Percentiles rank a stretch among this genome's conserved stretches.
These are phyloP conservation scores for Paecilomyces sp. DNA, from an alignment of 2,329 filamentous ascomycete species.

Conservation along the genomic window DNA sequence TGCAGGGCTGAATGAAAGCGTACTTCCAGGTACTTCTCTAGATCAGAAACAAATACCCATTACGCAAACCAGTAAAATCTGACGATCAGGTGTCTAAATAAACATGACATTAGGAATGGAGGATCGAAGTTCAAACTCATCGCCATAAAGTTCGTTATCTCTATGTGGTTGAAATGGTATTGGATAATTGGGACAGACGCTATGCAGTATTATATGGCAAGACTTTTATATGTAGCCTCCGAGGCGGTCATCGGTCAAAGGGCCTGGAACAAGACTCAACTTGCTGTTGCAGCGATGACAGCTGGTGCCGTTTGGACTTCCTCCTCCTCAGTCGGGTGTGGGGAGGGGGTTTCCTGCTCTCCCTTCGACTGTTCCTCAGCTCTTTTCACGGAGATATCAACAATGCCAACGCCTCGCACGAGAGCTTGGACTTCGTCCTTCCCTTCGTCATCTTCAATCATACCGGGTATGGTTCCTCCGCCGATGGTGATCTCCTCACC, in stretches of 20 bases:
- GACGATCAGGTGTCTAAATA: neutral
- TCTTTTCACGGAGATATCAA: slow-evolving; percentile 19
- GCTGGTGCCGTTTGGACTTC: neutral
- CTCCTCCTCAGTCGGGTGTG: neutral
- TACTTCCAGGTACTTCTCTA: neutral
- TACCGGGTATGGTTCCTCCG: slow-evolving; percentile 21
- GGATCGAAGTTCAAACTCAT: neutral
- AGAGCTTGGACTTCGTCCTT: slow-evolving; percentile 19
- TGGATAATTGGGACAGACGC: neutral
- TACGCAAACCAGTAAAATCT: neutral
- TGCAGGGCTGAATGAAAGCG: neutral
- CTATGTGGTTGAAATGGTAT: neutral
- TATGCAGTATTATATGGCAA: neutral
- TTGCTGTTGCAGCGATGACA: neutral
- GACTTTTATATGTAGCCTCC: neutral
- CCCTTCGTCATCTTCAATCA: slow-evolving; percentile 12
- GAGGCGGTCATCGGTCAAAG: neutral
- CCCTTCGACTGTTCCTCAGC: slow-evolving; percentile 3
- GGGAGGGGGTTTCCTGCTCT: neutral
- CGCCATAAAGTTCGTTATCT: neutral
- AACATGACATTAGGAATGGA: neutral
- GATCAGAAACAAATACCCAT: neutral
- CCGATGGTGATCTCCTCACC: slow-evolving; percentile 35
- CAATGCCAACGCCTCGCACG: slow-evolving; percentile 26
- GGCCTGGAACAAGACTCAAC: neutral